A percentile compares a stretch with the other conserved stretches of the same genome.
These are phyloP conservation scores for Ophiobolus disseminans DNA, from an alignment of 2,329 filamentous ascomycete genomes.

Conservation along the genomic window DNA sequence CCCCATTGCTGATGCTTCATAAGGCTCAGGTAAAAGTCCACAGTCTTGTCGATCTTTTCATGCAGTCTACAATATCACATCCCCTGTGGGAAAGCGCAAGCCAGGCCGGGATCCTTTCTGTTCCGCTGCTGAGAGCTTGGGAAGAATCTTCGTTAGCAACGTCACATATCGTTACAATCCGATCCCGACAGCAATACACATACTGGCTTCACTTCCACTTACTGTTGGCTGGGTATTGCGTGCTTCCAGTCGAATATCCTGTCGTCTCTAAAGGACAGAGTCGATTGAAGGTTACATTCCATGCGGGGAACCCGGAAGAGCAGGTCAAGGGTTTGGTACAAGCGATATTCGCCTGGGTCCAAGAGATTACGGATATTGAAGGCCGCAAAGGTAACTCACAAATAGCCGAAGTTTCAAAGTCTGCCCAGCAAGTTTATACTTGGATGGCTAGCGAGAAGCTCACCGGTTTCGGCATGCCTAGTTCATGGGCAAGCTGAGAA, in stretches of 20 bases:
- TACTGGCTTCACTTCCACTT: constrained; percentile 41
- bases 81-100: not conserved
- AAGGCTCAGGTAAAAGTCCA: no score
- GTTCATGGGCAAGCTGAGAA: no score
- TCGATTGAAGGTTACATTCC: constrained; percentile 5
- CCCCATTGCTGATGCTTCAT: not conserved
- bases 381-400: not conserved
- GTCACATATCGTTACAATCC: constrained; percentile 16
- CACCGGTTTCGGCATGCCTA: constrained; percentile 2
- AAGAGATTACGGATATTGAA: constrained; percentile 42
- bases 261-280: constrained; percentile 10
- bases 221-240: not conserved
- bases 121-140: constrained; percentile 11
- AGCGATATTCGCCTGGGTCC: constrained; percentile 32
- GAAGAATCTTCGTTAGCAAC: not conserved
- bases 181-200: not conserved
- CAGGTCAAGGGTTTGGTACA: constrained; percentile 42
- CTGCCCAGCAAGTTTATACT: constrained; percentile 7
- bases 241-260: constrained; percentile 4
- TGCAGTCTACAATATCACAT: constrained; percentile 1
- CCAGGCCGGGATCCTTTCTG: not conserved
- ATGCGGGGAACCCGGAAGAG: constrained; percentile 59
- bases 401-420: constrained; percentile 2
- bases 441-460: constrained; percentile 8
- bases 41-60: no score